These are phyloP conservation scores for Xylaria sp. DNA, from an alignment of 2,329 filamentous ascomycete genomes.

Conservation along the genomic window DNA sequence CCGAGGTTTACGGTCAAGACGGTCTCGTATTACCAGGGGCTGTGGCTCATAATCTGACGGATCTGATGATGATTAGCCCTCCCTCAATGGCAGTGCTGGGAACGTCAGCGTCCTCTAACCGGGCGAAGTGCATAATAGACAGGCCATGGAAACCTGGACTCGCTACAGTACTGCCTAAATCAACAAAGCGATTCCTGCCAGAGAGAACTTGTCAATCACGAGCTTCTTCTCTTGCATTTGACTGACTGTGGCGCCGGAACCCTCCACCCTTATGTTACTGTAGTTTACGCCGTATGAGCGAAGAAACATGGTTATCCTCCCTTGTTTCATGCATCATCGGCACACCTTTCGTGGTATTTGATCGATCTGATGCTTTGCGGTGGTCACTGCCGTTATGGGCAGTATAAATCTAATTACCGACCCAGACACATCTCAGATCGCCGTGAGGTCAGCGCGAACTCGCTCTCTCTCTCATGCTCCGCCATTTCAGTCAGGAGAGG, in stretches of 20 bases:
- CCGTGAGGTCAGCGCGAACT: neutral
- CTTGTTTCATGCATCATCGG: too few relatives aligned
- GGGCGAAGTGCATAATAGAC: neutral
- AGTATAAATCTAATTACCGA: too few relatives aligned
- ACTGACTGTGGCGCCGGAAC: neutral
- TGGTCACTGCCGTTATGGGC: too few relatives aligned
- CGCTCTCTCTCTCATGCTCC: neutral
- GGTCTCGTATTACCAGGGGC: conserved; percentile 24
- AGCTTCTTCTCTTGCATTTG: neutral
- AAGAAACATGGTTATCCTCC: too few relatives aligned
- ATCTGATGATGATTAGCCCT: conserved; percentile 8
- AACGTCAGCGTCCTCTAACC: conserved; percentile 1
- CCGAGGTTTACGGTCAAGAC: conserved; percentile 9
- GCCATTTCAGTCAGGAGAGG: neutral
- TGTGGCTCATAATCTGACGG: conserved; percentile 12
- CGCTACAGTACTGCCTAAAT: neutral
- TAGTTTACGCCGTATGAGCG: too few relatives aligned
- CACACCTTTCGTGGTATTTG: too few relatives aligned
- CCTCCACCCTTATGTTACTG: too few relatives aligned
- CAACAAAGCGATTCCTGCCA: neutral
- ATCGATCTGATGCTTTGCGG: too few relatives aligned
- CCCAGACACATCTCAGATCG: neutral
- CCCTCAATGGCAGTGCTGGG: neutral
- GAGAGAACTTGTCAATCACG: neutral
- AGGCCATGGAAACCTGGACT: neutral